Evolutionary conservation across 2,329 filamentous ascomycete species (phyloP).

Genomic region (Fusarium torreyae): DNA sequence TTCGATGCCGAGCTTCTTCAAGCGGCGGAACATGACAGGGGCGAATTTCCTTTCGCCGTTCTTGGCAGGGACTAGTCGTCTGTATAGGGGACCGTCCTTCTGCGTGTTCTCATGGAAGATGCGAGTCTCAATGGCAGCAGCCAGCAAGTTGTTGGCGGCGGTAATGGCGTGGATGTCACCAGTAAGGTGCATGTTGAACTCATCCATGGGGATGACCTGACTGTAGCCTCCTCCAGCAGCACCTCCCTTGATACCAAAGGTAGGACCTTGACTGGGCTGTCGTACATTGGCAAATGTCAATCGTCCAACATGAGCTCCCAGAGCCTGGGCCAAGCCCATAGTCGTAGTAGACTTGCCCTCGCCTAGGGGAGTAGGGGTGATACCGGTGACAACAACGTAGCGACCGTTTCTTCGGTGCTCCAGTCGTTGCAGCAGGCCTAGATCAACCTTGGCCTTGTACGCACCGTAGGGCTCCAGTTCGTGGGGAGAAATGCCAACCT

Average conservation of each 20-base stretch:
- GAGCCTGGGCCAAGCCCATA: slow-evolving; percentile 92
- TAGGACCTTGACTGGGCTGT: slow-evolving; percentile 96
- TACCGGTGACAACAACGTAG: slow-evolving; percentile 94
- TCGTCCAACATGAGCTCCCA: slow-evolving; percentile 89
- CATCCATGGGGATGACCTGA: slow-evolving; percentile 99
- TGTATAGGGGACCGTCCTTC: slow-evolving; percentile 89
- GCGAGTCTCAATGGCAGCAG: slow-evolving; percentile 95
- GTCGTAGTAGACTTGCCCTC: slow-evolving; percentile 99
- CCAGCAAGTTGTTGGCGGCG: slow-evolving; percentile 96
- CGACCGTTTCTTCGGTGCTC: slow-evolving; percentile 89
- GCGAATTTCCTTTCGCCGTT: slow-evolving; percentile 90
- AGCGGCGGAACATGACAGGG: slow-evolving; percentile 90
- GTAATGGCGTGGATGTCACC: slow-evolving; percentile 98
- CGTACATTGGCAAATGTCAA: slow-evolving; percentile 96
- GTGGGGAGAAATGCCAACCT: slow-evolving; percentile 88
- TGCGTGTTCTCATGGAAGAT: slow-evolving; percentile 99
- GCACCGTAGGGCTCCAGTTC: slow-evolving; percentile 96
- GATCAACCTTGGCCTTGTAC: slow-evolving; percentile 95
- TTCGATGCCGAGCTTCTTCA: slow-evolving; percentile 95
- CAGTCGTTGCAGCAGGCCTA: slow-evolving; percentile 85
- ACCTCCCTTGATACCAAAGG: slow-evolving; percentile 98
- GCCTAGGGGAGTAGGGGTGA: slow-evolving; percentile 95
- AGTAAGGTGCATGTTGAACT: slow-evolving; percentile 98
- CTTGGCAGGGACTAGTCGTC: slow-evolving; percentile 88
- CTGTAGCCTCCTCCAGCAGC: slow-evolving; percentile 98